Evolutionary conservation across 768 basidiomycete species (phyloP), one percentile per base, ranked within the genome.

Genomic region (Leccinum rimulosum): DNA sequence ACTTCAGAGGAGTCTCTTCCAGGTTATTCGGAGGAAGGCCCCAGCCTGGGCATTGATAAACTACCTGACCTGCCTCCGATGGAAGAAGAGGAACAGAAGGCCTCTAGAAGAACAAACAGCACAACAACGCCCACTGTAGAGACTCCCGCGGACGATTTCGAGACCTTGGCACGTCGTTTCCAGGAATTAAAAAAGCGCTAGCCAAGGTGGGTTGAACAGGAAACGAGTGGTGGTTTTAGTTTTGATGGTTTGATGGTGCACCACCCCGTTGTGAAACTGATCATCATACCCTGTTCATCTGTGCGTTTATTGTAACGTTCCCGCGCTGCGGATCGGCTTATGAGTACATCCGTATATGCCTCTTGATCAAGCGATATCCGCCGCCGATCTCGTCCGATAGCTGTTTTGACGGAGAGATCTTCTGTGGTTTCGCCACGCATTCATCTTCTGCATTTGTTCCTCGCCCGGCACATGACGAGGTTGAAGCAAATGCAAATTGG

Each of bases 111-210:
- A 52, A 28, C 60, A 35, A 40, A 58, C 28, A 49, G 36, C 50
- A 38, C 58, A 4, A 30, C 11, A 2, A 57, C 60, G 25, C 25
- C 62, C 36, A 48, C 57, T 6, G 65, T 64, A 31, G 63, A 69
- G 40, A 57, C 66, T 43, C 68, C 73, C 52, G 82, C 84, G 68
- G 87, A 93, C 64, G 88, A 89, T 58, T 91, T 93, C 66, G 88
- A 89, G 40, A 79, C 83, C 22, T 77, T 97, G 52, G 77, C 87
- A 53, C 85, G 83, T 71, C 84, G 95, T 58, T 96, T 97, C 67
- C 92, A 89, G 61, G 88, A 85, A 30, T 75, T 97, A 66, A 97
- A 95, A 79, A 92, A 91, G 75, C 84, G 85, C 50, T 92, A 73
- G 74, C 28, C 38, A 50, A 56, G 22, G 47, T 19, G 36, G 2